Evolutionary conservation across 192 early-diverging fungal species (phyloP).

Genomic region (Coemansia sp.): DNA sequence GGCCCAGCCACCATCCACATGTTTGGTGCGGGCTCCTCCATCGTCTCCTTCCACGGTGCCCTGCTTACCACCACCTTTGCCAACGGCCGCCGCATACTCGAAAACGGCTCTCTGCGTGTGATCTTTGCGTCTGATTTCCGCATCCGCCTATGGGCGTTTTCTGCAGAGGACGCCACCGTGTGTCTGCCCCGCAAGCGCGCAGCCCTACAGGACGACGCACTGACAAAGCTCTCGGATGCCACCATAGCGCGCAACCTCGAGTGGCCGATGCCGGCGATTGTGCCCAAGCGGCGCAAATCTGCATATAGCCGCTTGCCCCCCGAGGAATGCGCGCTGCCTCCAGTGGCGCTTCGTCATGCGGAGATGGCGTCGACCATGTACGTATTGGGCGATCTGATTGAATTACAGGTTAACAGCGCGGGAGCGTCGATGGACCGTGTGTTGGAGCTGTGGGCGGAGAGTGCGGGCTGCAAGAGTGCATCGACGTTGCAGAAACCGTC

Average conservation of each 20-base stretch:
- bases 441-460: constrained; percentile 28
- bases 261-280: constrained; percentile 23
- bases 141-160: constrained; percentile 44
- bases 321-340: constrained; percentile 40
- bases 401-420: constrained; percentile 7
- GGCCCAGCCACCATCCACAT: constrained; percentile 9
- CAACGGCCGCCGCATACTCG: constrained; percentile 40
- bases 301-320: constrained; percentile 30
- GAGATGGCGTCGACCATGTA: constrained; percentile 36
- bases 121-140: constrained; percentile 22
- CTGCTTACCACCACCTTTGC: constrained; percentile 29
- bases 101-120: constrained; percentile 32
- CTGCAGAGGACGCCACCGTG: constrained; percentile 15
- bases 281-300: constrained; percentile 33
- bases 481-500: background rate
- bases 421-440: background rate
- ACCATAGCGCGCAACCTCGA: constrained; percentile 41
- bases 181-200: constrained; percentile 37
- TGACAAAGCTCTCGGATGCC: constrained; percentile 20
- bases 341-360: constrained; percentile 27
- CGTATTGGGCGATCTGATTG: constrained; percentile 20
- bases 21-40: constrained; percentile 6
- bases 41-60: constrained; percentile 31
- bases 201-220: constrained; percentile 21
- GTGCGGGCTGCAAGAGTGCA: too few species aligned